phyloP scores from a whole-genome alignment of 169 alveolate species.

The Plasmodium vinckei region DNA sequence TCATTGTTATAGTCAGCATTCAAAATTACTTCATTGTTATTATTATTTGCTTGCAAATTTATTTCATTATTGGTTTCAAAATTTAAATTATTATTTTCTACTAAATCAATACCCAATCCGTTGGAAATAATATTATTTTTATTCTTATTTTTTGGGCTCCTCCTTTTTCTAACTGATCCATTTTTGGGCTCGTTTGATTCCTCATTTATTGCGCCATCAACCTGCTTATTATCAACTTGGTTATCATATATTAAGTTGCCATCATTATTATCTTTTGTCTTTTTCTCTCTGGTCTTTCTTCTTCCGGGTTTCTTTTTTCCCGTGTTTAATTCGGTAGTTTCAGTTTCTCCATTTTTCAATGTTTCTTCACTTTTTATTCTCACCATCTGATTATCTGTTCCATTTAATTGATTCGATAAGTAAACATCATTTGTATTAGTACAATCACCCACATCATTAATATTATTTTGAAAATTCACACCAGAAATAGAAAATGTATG shows the following conservation, averaged over 20 bases:
- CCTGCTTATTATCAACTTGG: background rate
- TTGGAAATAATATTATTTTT: constrained; percentile 2
- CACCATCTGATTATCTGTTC: background rate
- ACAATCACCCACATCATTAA: background rate
- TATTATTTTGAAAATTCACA: background rate
- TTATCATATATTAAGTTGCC: constrained; percentile 27
- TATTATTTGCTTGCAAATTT: constrained; percentile 15
- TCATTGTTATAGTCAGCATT: background rate
- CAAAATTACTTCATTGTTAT: background rate
- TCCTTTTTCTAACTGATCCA: background rate
- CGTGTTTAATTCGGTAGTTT: background rate
- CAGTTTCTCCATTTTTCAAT: background rate
- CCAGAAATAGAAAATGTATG: too few relatives aligned
- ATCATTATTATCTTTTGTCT: constrained; percentile 27
- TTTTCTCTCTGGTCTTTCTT: constrained; percentile 42
- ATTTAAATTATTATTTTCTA: background rate
- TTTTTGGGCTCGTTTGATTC: constrained; percentile 4
- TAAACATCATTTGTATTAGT: background rate
- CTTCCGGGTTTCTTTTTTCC: constrained; percentile 15
- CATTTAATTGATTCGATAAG: background rate
- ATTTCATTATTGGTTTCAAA: background rate
- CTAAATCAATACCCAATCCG: background rate
- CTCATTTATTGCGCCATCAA: background rate
- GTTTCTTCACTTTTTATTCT: constrained; percentile 1
- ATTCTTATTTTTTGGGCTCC: constrained; percentile 21